These are phyloP conservation scores for Bipolaris gigantea DNA, from an alignment of 2,329 filamentous ascomycete species.

Conservation along the genomic window DNA sequence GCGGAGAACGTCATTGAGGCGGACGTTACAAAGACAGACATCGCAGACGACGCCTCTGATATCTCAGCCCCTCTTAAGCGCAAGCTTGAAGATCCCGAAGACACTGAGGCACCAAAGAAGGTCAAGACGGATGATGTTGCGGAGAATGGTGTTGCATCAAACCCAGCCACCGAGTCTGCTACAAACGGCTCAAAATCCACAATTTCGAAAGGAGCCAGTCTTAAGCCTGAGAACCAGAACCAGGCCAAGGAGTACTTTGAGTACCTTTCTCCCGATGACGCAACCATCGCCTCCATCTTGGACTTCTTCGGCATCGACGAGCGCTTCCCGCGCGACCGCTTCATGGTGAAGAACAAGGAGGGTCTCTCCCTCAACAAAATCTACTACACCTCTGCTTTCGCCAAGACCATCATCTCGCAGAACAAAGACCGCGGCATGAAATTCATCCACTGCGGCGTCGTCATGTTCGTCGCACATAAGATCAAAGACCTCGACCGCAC, in stretches of 20 bases:
- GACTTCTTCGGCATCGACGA: slow-evolving; percentile 82
- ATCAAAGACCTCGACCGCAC: slow-evolving; percentile 98
- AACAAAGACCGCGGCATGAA: slow-evolving; percentile 93
- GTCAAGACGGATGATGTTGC: slow-evolving; percentile 33
- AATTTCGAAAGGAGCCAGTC: slow-evolving; percentile 23
- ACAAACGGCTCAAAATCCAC: slow-evolving; percentile 16
- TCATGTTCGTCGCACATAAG: slow-evolving; percentile 71
- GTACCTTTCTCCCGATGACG: slow-evolving; percentile 74
- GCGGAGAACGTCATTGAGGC: slow-evolving; percentile 30
- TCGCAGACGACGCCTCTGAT: slow-evolving; percentile 15
- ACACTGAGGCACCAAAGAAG: slow-evolving; percentile 35
- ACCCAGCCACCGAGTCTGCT: slow-evolving; percentile 13
- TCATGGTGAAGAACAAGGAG: slow-evolving; percentile 91
- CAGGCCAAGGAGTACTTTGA: slow-evolving; percentile 86
- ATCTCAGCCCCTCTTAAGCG: slow-evolving; percentile 40
- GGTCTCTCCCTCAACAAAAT: slow-evolving; percentile 91
- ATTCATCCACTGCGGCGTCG: slow-evolving; percentile 94
- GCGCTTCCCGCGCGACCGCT: slow-evolving; percentile 85
- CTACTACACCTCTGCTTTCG: slow-evolving; percentile 88
- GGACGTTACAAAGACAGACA: slow-evolving; percentile 24
- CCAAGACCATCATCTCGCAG: slow-evolving; percentile 78
- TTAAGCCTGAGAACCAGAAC: slow-evolving; percentile 54
- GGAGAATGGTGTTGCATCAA: slow-evolving; percentile 16
- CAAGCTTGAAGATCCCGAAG: slow-evolving; percentile 44
- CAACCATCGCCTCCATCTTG: slow-evolving; percentile 75